These are phyloP conservation scores for Neolentinus lepideus DNA, from an alignment of 1,284 basidiomycete species.

Conservation along the genomic window DNA sequence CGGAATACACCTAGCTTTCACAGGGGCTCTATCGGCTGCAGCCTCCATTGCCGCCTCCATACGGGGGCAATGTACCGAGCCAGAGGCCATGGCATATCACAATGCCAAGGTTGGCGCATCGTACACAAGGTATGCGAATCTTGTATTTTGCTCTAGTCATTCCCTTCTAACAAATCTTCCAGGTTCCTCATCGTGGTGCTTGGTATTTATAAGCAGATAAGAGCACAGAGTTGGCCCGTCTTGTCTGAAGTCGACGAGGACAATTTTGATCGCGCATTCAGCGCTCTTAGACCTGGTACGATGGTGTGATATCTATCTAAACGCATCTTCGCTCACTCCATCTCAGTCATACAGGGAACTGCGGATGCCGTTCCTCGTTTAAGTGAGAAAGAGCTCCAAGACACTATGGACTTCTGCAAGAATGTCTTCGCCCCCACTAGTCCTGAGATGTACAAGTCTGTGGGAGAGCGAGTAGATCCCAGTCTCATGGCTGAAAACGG, in stretches of 20 bases:
- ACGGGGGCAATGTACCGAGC: conserved; percentile 26
- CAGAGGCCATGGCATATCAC: conserved; percentile 31
- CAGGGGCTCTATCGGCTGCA: conserved; percentile 33
- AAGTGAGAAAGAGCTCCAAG: conserved; percentile 62
- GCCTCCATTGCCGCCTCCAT: conserved; percentile 35
- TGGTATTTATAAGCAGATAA: conserved; percentile 58
- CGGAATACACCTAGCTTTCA: conserved; percentile 40
- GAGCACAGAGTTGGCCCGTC: conserved; percentile 41
- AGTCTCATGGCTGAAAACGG: not conserved
- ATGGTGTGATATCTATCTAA: conserved; percentile 1
- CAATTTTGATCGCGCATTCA: conserved; percentile 55
- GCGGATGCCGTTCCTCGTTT: conserved; percentile 63
- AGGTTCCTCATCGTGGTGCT: conserved; percentile 68
- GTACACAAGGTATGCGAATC: conserved; percentile 14
- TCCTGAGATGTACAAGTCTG: conserved; percentile 24
- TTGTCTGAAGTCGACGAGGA: conserved; percentile 50
- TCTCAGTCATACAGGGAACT: conserved; percentile 66
- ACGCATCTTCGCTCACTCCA: not conserved
- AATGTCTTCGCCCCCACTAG: conserved; percentile 31
- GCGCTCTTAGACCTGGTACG: conserved; percentile 51
- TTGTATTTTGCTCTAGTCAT: not conserved
- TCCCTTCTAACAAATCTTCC: not conserved
- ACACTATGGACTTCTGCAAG: conserved; percentile 33
- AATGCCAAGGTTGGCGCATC: conserved; percentile 21
- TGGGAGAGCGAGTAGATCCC: conserved; percentile 11